Evolutionary conservation across 768 basidiomycete genomes (phyloP), one percentile per base, ranked within the genome.

Genomic region (Pholiota microspora): DNA sequence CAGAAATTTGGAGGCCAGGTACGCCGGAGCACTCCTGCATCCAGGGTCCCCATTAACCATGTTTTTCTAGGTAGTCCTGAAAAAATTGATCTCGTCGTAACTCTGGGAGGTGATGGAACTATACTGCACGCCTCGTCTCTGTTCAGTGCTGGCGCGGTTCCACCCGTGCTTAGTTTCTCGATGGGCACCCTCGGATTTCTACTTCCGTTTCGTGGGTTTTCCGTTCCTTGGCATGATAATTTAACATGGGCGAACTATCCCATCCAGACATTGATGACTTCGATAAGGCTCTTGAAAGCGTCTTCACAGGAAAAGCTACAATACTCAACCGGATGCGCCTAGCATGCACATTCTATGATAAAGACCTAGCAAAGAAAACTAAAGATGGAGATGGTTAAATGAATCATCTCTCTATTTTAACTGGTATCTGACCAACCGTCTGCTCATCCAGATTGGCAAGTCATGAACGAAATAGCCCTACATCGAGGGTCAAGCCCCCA

Each of bases 111-210:
- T 29, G 95, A 98, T 65, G 95, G 95, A 7, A 97, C 95, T 4
- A 94, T 97, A 46, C 78, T 98, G 1, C 94, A 95, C 65, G 92
- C 93, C 0, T 94, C 94, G 1, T 92, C 92, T 6, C 73, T 98
- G 7, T 98, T 98, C 69, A 89, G 86, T 60, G 76, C 83, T 3
- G 92, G 89, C n/a, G 89, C 90, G 18, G 94, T 97, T 7, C 95
- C 95, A 4, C 95, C 95, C 0, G 94, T 91, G 0, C 71, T 95
- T 18, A 92, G 91, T 63, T 92, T 95, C 70, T 92, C 88, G 0
- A 88, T 94, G 89, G 95, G 95, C 7, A 94, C 92, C 7, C 77
- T 98, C 0, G 95, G 95, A 3, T 98, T 98, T 70, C 74, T 98
- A 5, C 77, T 97, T 18, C 95, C 95, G 0, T 97, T 97, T 68